Evolutionary conservation across 2,329 filamentous ascomycete genomes (phyloP).

Genomic region (Apiospora rasikravindrae): DNA sequence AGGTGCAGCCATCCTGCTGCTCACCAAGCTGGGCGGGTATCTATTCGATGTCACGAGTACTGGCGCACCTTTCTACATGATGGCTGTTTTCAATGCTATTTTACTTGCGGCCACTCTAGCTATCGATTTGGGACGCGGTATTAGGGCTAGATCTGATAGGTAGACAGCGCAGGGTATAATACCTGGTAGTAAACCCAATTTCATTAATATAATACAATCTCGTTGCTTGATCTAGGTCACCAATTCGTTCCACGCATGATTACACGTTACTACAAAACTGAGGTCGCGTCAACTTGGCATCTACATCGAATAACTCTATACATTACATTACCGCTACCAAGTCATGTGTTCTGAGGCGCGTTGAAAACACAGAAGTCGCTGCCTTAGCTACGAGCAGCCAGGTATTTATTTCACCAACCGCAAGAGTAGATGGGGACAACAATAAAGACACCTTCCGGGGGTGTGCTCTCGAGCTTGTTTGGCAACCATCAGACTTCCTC

Average conservation of each 20-base stretch:
- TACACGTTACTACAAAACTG: not conserved
- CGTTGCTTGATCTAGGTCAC: not conserved
- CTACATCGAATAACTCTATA: no score
- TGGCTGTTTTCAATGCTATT: slow-evolving; percentile 84
- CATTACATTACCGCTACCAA: no score
- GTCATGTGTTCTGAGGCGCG: no score
- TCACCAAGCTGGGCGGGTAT: slow-evolving; percentile 89
- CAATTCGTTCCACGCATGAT: not conserved
- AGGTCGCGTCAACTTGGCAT: no score
- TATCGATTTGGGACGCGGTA: slow-evolving; percentile 48
- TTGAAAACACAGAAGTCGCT: no score
- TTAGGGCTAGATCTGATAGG: slow-evolving; percentile 3
- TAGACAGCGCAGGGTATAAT: not conserved
- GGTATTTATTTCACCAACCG: not conserved
- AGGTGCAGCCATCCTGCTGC: slow-evolving; percentile 84
- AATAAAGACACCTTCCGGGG: not conserved
- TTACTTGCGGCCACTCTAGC: slow-evolving; percentile 64
- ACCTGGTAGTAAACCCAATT: not conserved
- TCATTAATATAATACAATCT: not conserved
- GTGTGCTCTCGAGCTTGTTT: not conserved
- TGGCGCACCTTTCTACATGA: slow-evolving; percentile 90
- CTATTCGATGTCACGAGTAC: slow-evolving; percentile 79
- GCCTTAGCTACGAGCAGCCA: no score
- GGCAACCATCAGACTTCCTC: no score
- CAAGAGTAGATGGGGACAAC: no score